Base-by-base conservation (phyloP, 2,329 filamentous ascomycete genomes). In the Fusarium duplospermum region DNA sequence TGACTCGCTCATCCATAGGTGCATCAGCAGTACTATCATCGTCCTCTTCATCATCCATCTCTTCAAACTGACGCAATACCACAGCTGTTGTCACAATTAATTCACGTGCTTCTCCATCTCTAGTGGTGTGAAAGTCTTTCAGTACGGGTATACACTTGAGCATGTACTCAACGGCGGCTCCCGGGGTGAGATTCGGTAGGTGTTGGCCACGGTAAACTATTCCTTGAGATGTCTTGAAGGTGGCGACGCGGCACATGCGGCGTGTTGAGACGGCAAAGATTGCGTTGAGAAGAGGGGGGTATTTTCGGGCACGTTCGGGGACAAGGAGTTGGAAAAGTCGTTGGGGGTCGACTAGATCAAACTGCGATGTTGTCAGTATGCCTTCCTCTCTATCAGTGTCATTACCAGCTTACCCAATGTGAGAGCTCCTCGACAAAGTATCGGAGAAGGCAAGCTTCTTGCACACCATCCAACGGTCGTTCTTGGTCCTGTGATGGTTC, bases 141-240 rank as follows among this genome's bases (percentile, higher is more conserved):
- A 77, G 57, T 0, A 77, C 71, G 0, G 69, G 66, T 0, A 77
- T 77, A 4, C 73, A 77, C 10, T 76, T 76, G 0, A 77, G 29
- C 75, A 77, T 77, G 5, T 77, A 77, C 29, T 77, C 75, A 2
- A 77, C 75, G 20, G 73, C 73, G 0, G 69, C 66, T 0, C 70
- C 66, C 0, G 71, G 18, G 0, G 62, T 77, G 0, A 76, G 70
- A 3, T 67, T 66, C 0, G 73, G 73, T 0, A 77, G n/a, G 0
- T 66, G 64, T 2, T 77, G 75, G 0, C 73, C 67, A 0, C 73
- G 75, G 10, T 77, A 77, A 0, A 73, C 22, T 0, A 77, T 66
- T 2, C 69, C 75, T 1, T 63, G 54, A 0, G 58, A 0, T 0
- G 73, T 76, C 4, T 57, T 72, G 6, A 75, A 71, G 1, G 66